These are phyloP conservation scores for Tuber borchii DNA, from an alignment of 495 filamentous ascomycete genomes.

Conservation along the genomic window DNA sequence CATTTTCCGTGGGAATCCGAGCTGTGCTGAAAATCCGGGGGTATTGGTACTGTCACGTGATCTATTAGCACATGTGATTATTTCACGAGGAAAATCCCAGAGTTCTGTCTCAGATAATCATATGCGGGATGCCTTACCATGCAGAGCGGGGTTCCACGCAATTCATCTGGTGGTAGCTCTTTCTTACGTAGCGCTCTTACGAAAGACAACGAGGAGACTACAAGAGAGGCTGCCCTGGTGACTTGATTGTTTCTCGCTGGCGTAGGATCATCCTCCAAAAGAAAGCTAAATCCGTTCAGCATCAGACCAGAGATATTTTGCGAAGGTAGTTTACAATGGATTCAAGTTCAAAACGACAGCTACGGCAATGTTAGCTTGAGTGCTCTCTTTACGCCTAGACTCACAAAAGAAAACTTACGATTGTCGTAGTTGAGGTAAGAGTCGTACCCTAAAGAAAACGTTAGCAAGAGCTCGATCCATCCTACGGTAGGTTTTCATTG, in stretches of 20 bases:
- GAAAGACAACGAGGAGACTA: slow-evolving; percentile 83
- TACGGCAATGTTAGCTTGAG: slow-evolving; percentile 33
- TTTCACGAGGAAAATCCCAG: background rate
- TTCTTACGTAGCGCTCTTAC: slow-evolving; percentile 89
- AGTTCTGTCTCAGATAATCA: background rate
- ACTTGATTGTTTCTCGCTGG: slow-evolving; percentile 94
- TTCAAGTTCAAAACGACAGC: slow-evolving; percentile 94
- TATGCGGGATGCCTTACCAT: slow-evolving; percentile 50
- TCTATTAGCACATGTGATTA: slow-evolving; percentile 16
- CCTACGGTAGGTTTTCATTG: slow-evolving; percentile 2
- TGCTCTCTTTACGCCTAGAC: background rate
- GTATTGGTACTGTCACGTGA: slow-evolving; percentile 64
- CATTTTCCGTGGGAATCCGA: slow-evolving; percentile 87
- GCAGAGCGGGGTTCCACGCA: slow-evolving; percentile 74
- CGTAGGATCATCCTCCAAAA: slow-evolving; percentile 95
- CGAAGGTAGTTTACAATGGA: slow-evolving; percentile 54
- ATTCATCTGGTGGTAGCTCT: slow-evolving; percentile 82
- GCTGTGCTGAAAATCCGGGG: slow-evolving; percentile 93
- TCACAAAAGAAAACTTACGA: slow-evolving; percentile 46
- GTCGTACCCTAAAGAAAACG: slow-evolving; percentile 71
- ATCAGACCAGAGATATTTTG: background rate
- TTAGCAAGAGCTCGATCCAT: slow-evolving; percentile 29
- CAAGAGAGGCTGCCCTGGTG: slow-evolving; percentile 84
- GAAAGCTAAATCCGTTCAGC: slow-evolving; percentile 50
- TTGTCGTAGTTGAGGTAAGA: slow-evolving; percentile 98